phyloP scores from a whole-genome alignment of 441 rosid genomes.

The Populus hybrid region DNA sequence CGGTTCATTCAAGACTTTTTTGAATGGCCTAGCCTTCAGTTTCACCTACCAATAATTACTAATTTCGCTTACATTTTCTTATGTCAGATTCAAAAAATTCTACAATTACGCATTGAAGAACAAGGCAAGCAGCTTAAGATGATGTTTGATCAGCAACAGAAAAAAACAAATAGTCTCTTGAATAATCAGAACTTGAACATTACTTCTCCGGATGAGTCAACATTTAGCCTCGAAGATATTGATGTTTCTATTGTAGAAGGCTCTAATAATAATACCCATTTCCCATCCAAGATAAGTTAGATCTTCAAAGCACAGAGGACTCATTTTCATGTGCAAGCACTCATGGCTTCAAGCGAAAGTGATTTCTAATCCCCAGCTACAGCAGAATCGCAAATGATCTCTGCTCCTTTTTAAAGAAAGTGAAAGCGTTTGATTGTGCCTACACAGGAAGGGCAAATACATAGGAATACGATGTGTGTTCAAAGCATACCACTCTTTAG shows the following conservation, averaged over 20 bases:
- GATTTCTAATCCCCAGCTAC: constrained; percentile 2
- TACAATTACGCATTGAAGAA: constrained; percentile 78
- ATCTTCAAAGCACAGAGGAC: constrained; percentile 18
- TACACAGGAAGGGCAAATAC: neutral
- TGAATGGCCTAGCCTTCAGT: neutral
- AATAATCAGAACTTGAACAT: constrained; percentile 28
- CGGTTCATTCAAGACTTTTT: neutral
- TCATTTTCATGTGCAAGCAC: constrained; percentile 11
- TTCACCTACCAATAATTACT: neutral
- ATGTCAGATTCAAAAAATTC: constrained; percentile 60
- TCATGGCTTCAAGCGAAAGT: neutral
- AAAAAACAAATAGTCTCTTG: constrained; percentile 35
- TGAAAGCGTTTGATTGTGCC: neutral
- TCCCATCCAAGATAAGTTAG: constrained; percentile 68
- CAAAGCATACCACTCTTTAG: neutral
- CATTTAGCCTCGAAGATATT: constrained; percentile 34
- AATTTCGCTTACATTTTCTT: neutral
- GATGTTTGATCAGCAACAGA: constrained; percentile 82
- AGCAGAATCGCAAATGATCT: constrained; percentile 1
- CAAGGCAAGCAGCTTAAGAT: constrained; percentile 72
- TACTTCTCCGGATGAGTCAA: constrained; percentile 21
- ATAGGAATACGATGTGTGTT: neutral
- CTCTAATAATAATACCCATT: constrained; percentile 37
- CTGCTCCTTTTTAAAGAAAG: constrained; percentile 6
- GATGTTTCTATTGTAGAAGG: constrained; percentile 43